A percentile compares a stretch with the other conserved stretches of the same genome.
Evolutionary conservation across 352 stramenopile genomes (phyloP).

Genomic region (Pythium grandisporangium): DNA sequence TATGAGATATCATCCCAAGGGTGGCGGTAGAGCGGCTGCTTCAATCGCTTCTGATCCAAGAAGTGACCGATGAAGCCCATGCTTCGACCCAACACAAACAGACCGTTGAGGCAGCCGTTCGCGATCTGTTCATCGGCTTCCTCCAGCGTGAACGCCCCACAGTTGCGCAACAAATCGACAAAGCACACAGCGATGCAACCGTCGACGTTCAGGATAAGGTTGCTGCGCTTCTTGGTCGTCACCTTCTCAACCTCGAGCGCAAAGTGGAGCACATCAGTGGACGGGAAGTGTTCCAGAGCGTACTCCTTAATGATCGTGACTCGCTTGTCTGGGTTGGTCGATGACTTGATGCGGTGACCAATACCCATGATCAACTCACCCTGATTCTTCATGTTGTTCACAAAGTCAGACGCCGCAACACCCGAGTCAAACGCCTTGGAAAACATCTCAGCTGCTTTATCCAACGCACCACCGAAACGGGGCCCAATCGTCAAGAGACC

Average conservation of each 20-base stretch:
- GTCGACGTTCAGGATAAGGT: conserved; percentile 97
- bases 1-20: conserved; percentile 98
- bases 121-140: conserved; percentile 93
- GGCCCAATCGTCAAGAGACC: conserved; percentile 95
- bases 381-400: conserved; percentile 91
- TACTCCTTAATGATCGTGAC: conserved; percentile 97
- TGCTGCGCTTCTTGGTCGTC: conserved; percentile 96
- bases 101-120: conserved; percentile 94
- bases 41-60: conserved; percentile 96
- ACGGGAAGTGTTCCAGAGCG: conserved; percentile 90
- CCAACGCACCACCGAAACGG: conserved; percentile 93
- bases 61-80: conserved; percentile 94
- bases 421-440: conserved; percentile 86
- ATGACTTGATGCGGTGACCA: conserved; percentile 93
- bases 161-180: conserved; percentile 93
- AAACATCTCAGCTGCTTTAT: conserved; percentile 93
- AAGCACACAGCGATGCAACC: conserved; percentile 96
- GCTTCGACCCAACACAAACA: conserved; percentile 83
- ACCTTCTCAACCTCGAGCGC: conserved; percentile 94
- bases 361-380: conserved; percentile 98
- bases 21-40: conserved; percentile 96
- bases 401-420: conserved; percentile 84
- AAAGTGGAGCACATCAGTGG: conserved; percentile 93
- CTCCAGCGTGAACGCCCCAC: conserved; percentile 82
- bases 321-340: conserved; percentile 94